Evolutionary conservation across 257 asterid species (phyloP).

Genomic region (Plectranthus barbatus): DNA sequence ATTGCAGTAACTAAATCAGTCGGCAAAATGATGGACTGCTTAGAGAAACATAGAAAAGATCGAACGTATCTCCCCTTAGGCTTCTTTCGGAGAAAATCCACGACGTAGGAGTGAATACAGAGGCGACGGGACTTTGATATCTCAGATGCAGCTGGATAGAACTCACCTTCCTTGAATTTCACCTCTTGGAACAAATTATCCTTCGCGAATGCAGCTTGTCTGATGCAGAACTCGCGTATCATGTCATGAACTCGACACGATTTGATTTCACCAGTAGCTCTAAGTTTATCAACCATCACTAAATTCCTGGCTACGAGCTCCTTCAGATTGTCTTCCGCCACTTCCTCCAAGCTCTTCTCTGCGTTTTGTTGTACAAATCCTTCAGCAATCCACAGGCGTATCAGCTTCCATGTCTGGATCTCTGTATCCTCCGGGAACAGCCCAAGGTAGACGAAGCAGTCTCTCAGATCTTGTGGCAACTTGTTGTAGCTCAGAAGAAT

Average conservation of each 20-base stretch:
- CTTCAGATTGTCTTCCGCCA: too few species aligned
- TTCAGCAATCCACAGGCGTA: conserved; percentile 28
- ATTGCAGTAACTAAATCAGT: conserved; percentile 10
- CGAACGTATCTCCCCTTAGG: too few species aligned
- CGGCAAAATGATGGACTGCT: neutral
- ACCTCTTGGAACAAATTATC: conserved; percentile 21
- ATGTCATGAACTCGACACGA: too few species aligned
- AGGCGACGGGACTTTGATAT: conserved; percentile 23
- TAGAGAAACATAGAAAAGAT: too few species aligned
- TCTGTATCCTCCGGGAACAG: conserved; percentile 26
- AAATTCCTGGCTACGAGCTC: too few species aligned
- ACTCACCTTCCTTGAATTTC: too few species aligned
- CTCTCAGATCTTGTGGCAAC: too few species aligned
- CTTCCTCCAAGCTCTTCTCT: neutral
- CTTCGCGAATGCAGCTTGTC: conserved; percentile 8
- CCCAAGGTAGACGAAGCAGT: conserved; percentile 38
- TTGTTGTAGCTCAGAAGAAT: too few species aligned
- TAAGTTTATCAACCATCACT: too few species aligned
- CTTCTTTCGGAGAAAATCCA: too few species aligned
- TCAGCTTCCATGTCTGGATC: conserved; percentile 29
- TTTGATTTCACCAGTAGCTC: neutral
- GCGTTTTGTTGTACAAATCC: neutral
- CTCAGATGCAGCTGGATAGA: neutral
- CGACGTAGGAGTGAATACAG: conserved; percentile 25
- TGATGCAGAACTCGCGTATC: too few species aligned